phyloP scores from a whole-genome alignment of 1,284 basidiomycete genomes.

The Exobasidium cylindrosporum region DNA sequence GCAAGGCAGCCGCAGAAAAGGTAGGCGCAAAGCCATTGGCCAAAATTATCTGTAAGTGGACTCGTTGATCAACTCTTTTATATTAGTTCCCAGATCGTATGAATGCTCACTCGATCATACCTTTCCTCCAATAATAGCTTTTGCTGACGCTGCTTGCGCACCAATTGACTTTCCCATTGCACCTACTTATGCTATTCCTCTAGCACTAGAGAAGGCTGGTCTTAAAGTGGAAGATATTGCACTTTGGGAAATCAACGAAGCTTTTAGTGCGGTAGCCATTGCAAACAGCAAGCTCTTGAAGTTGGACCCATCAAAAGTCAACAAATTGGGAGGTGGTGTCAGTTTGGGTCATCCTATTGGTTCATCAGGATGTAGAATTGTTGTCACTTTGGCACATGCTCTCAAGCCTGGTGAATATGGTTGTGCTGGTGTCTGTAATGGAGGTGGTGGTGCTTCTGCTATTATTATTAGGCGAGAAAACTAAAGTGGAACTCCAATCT shows the following conservation, averaged over 20 bases:
- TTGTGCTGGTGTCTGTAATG: conserved; percentile 93
- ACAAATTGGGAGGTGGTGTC: conserved; percentile 71
- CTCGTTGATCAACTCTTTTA: too few relatives aligned
- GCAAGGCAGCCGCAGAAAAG: conserved; percentile 49
- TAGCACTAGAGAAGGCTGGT: conserved; percentile 82
- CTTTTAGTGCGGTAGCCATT: conserved; percentile 56
- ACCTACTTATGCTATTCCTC: conserved; percentile 84
- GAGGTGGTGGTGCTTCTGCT: conserved; percentile 45
- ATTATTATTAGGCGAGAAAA: conserved; percentile 39
- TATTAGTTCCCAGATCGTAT: conserved; percentile 2
- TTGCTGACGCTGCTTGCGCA: conserved; percentile 91
- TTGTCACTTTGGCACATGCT: conserved; percentile 88
- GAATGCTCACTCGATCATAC: neutral
- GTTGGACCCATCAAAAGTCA: conserved; percentile 78
- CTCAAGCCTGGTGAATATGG: conserved; percentile 95
- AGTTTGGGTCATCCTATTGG: conserved; percentile 68
- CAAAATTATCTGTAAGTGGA: conserved; percentile 54
- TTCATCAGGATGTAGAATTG: conserved; percentile 89
- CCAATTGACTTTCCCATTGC: conserved; percentile 97
- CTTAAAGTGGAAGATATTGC: conserved; percentile 80
- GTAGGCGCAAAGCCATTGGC: conserved; percentile 56
- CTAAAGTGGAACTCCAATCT: neutral
- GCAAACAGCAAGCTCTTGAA: conserved; percentile 55
- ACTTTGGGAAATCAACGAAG: conserved; percentile 89
- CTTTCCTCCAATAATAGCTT: conserved; percentile 63